Conservation (phyloP, 129 eudicot genomes). For the Flaveria sonorensis region DNA sequence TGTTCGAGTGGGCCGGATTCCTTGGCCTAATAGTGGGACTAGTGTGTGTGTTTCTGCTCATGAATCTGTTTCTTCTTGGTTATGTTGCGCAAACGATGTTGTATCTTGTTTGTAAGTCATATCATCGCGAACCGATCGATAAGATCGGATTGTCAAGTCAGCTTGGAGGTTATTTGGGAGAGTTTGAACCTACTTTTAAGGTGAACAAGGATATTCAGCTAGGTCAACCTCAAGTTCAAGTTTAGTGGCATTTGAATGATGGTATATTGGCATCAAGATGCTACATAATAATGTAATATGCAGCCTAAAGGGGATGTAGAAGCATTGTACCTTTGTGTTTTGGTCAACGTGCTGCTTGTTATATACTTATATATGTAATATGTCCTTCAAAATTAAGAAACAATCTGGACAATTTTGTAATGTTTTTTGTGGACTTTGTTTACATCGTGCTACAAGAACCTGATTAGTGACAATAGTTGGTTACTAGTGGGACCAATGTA, state of each 20-base stretch:
- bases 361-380: background rate
- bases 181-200: conserved; percentile 36
- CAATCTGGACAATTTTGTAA: too few species aligned
- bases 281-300: conserved; percentile 8
- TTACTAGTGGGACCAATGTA: too few species aligned
- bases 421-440: too few species aligned
- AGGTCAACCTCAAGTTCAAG: conserved; percentile 39
- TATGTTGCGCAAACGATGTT: conserved; percentile 40
- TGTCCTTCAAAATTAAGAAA: too few species aligned
- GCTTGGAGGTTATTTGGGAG: conserved; percentile 41
- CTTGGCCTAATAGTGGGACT: conserved; percentile 25
- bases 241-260: conserved; percentile 20
- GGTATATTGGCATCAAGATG: background rate
- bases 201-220: conserved; percentile 34
- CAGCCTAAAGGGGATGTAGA: background rate
- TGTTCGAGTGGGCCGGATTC: conserved; percentile 9
- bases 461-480: too few species aligned
- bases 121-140: conserved; percentile 34
- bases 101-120: conserved; percentile 41
- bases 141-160: conserved; percentile 36
- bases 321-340: conserved; percentile 1
- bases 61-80: conserved; percentile 31
- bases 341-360: background rate
- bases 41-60: conserved; percentile 30
- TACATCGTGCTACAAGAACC: too few species aligned